Conservation (phyloP, 495 filamentous ascomycete species). For the Penicillium roqueforti region DNA sequence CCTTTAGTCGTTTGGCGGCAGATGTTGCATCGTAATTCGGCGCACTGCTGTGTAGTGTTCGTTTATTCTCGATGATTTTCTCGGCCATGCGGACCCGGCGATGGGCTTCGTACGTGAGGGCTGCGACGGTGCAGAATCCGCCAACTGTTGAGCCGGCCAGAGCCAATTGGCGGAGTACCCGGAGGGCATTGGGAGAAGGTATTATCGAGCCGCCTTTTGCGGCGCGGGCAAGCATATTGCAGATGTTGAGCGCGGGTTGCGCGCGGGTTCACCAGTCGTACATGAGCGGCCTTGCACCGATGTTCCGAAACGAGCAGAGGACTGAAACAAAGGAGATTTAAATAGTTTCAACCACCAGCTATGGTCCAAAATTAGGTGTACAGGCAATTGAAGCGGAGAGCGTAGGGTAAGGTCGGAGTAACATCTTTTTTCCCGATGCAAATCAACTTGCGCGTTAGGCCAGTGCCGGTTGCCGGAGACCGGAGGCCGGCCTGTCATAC, state of each 20-base stretch:
- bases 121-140: slow-evolving; percentile 39
- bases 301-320: background rate
- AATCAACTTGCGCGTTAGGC: slow-evolving; percentile 18
- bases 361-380: background rate
- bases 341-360: background rate
- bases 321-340: background rate
- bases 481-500: slow-evolving; percentile 17
- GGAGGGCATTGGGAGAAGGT: slow-evolving; percentile 45
- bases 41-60: slow-evolving; percentile 40
- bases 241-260: slow-evolving; percentile 27
- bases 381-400: slow-evolving; percentile 11
- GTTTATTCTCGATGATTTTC: slow-evolving; percentile 43
- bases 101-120: slow-evolving; percentile 42
- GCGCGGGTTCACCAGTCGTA: slow-evolving; percentile 21
- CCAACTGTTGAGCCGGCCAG: slow-evolving; percentile 41
- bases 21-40: slow-evolving; percentile 45
- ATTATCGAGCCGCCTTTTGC: slow-evolving; percentile 29
- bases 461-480: slow-evolving; percentile 23
- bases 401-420: slow-evolving; percentile 18
- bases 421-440: slow-evolving; percentile 24
- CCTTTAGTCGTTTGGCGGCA: slow-evolving; percentile 35
- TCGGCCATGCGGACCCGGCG: slow-evolving; percentile 40
- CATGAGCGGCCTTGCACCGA: slow-evolving; percentile 13
- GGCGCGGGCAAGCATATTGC: slow-evolving; percentile 34
- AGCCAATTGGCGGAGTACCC: slow-evolving; percentile 42